These are phyloP conservation scores for Penicillium egyptiacum DNA, from an alignment of 495 filamentous ascomycete genomes.

Conservation along the genomic window DNA sequence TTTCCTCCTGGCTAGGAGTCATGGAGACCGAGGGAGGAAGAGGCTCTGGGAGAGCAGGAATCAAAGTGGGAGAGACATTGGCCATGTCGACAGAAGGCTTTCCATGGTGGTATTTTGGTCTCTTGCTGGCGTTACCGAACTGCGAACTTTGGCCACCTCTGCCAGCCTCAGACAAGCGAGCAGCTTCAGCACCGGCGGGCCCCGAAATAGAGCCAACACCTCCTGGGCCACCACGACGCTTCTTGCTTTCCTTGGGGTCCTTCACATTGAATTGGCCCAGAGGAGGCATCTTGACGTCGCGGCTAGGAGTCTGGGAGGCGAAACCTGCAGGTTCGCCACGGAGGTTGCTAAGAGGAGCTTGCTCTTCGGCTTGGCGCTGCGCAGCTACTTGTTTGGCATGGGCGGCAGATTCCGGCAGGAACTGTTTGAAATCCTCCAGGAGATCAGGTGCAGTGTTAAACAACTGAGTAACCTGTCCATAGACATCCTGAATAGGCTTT, in stretches of 20 bases:
- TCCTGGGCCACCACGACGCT: slow-evolving; percentile 58
- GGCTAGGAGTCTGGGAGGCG: slow-evolving; percentile 50
- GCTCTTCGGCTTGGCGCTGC: slow-evolving; percentile 45
- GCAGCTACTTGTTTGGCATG: slow-evolving; percentile 65
- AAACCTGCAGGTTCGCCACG: slow-evolving; percentile 51
- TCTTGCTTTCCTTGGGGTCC: slow-evolving; percentile 74
- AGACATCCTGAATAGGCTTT: slow-evolving; percentile 98
- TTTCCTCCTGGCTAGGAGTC: slow-evolving; percentile 70
- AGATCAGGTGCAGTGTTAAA: slow-evolving; percentile 96
- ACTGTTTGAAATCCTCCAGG: slow-evolving; percentile 98
- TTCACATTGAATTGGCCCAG: slow-evolving; percentile 88
- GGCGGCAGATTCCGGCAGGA: slow-evolving; percentile 93
- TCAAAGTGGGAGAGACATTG: slow-evolving; percentile 80
- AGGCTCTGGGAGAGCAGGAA: slow-evolving; percentile 82
- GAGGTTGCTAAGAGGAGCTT: slow-evolving; percentile 57
- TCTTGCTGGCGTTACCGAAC: slow-evolving; percentile 54
- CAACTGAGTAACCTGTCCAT: slow-evolving; percentile 91
- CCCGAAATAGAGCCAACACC: slow-evolving; percentile 35
- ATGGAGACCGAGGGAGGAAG: slow-evolving; percentile 63
- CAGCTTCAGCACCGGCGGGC: slow-evolving; percentile 34
- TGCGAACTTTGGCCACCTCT: slow-evolving; percentile 35
- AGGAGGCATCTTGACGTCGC: slow-evolving; percentile 79
- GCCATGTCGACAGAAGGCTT: slow-evolving; percentile 66
- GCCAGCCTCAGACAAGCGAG: slow-evolving; percentile 39
- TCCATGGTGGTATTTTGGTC: slow-evolving; percentile 61